phyloP scores from a whole-genome alignment of 2,329 filamentous ascomycete genomes.

The Penicillium sp. region DNA sequence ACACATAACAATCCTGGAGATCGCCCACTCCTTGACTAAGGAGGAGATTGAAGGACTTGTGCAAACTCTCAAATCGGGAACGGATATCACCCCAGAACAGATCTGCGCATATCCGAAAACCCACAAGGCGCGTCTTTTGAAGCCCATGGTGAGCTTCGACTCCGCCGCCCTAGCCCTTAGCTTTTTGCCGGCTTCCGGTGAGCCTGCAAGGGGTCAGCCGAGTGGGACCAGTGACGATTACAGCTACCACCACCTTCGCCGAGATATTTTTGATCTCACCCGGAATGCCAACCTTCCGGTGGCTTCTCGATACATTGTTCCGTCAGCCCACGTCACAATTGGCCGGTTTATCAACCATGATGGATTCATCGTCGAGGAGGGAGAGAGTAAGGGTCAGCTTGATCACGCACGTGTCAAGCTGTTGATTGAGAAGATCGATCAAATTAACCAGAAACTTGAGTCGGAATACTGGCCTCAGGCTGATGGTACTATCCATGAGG shows the following conservation, averaged over 20 bases:
- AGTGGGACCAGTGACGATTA: conserved; percentile 64
- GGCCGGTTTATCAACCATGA: conserved; percentile 72
- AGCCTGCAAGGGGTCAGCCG: conserved; percentile 47
- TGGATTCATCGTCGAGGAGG: conserved; percentile 57
- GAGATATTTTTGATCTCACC: conserved; percentile 71
- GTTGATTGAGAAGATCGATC: conserved; percentile 73
- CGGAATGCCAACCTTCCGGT: conserved; percentile 66
- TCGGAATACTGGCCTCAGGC: conserved; percentile 68
- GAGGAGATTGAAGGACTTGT: conserved; percentile 70
- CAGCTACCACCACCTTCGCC: conserved; percentile 86
- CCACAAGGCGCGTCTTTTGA: conserved; percentile 75
- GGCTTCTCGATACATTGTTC: conserved; percentile 82
- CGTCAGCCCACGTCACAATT: conserved; percentile 85
- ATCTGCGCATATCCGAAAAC: conserved; percentile 68
- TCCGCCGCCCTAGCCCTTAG: conserved; percentile 81
- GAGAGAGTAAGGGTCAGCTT: conserved; percentile 24
- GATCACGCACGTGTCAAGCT: conserved; percentile 60
- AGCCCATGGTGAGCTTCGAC: conserved; percentile 81
- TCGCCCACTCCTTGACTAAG: conserved; percentile 76
- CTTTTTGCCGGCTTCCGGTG: conserved; percentile 77
- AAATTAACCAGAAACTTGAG: conserved; percentile 75
- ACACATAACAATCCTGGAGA: conserved; percentile 81
- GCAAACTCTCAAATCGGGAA: conserved; percentile 48
- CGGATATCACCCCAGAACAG: conserved; percentile 5
- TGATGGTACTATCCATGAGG: conserved; percentile 46